phyloP scores from a whole-genome alignment of 768 basidiomycete species.

The Candolleomyces efflorescens region DNA sequence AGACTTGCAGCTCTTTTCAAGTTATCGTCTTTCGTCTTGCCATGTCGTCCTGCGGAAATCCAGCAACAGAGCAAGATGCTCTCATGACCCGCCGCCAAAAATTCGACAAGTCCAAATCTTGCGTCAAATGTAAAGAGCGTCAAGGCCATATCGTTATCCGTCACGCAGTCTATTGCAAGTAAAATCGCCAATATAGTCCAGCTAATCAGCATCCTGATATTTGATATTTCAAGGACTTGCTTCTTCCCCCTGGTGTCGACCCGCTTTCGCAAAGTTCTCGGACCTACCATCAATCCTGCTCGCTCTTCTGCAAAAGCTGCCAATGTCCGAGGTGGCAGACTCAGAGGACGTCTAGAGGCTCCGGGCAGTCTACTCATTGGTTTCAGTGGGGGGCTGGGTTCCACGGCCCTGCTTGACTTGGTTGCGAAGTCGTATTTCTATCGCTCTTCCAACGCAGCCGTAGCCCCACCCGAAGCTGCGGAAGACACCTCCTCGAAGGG shows the following conservation, averaged over 20 bases:
- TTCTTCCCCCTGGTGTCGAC: constrained; percentile 57
- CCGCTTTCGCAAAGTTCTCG: constrained; percentile 63
- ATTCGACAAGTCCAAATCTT: constrained; percentile 62
- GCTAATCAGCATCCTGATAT: not conserved
- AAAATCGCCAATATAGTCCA: constrained; percentile 16
- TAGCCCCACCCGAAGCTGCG: constrained; percentile 10
- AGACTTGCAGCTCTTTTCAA: constrained; percentile 9
- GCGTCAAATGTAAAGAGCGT: constrained; percentile 71
- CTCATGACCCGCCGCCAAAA: constrained; percentile 68
- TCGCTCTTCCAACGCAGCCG: constrained; percentile 1
- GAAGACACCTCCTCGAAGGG: constrained; percentile 40
- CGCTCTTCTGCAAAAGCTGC: constrained; percentile 1
- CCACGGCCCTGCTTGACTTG: constrained; percentile 68
- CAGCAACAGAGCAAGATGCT: constrained; percentile 51
- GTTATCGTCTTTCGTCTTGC: constrained; percentile 12
- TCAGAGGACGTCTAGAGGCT: constrained; percentile 42
- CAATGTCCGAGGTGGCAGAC: constrained; percentile 44
- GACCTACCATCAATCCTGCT: constrained; percentile 52
- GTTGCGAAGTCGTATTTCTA: constrained; percentile 55
- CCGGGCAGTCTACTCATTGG: constrained; percentile 65
- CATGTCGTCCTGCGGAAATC: constrained; percentile 58
- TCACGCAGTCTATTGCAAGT: constrained; percentile 87
- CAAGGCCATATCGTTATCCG: constrained; percentile 68
- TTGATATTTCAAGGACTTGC: constrained; percentile 32
- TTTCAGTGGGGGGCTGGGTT: constrained; percentile 78